Base-by-base conservation (phyloP, 179 eudicot species). In the Carnegiea gigantea region DNA sequence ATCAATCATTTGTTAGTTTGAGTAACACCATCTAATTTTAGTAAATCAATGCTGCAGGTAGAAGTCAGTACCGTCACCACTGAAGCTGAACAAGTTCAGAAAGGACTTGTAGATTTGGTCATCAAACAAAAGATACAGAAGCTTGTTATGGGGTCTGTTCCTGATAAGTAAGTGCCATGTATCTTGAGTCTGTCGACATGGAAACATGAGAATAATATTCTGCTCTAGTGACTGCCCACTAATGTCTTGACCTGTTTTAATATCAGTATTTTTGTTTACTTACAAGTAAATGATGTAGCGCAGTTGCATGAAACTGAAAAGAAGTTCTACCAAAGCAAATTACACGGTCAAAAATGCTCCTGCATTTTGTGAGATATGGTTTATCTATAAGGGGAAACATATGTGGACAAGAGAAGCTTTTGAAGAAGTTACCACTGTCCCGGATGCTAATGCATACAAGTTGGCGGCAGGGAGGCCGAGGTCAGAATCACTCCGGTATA, bases 341-440 rank as follows among this genome's bases (percentile, higher is more conserved):
- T 87, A 88, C 85, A 90, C 88, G 60, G 90, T 92, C 75, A 94
- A 88, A 87, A 79, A 83, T 83, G 93, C 90, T 80, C 97, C 98
- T 51, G 76, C 84, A 5, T 94, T 82, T 87, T 94, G 97, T 84
- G 89, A 93, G 88, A 89, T 94, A 74, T 89, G 87, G 91, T 92
- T 90, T 80, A 86, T 94, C 80, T 74, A 88, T 82, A 93, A 91
- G 88, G 97, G 94, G 79, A 92, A 89, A 80, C 90, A 84, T 82
- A 73, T 86, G 13, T 92, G 95, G 97, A 93, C 91, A 77, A 89
- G 88, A 86, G 89, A 92, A 88, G 92, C 93, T 84, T 84, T 77
- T 75, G 88, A 79, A 49, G 79, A 71, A 75, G 70, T 80, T 59
- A 71, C 81, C 70, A 36, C 46, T 77, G 24, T 67, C 38, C 59